These are phyloP conservation scores for Exophiala dermatitidis DNA, from an alignment of 2,329 filamentous ascomycete genomes.

Conservation along the genomic window DNA sequence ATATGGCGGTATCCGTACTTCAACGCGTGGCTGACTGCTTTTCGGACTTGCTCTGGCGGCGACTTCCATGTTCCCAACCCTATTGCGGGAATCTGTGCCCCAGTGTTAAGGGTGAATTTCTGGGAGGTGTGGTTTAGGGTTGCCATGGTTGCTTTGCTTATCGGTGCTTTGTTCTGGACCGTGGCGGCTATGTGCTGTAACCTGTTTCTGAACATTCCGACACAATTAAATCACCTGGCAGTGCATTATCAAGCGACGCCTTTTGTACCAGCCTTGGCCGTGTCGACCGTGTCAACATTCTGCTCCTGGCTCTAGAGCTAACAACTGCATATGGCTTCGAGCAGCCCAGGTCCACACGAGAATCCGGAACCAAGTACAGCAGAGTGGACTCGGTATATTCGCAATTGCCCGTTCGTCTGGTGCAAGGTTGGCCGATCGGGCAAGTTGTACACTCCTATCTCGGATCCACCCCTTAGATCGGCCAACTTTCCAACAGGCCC, in stretches of 20 bases:
- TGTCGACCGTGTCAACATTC: neutral
- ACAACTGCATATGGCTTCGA: neutral
- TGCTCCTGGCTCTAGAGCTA: neutral
- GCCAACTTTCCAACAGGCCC: slow-evolving; percentile 5
- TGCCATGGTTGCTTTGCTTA: slow-evolving; percentile 7
- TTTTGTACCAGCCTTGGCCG: slow-evolving; percentile 3
- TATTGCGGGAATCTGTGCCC: slow-evolving; percentile 29
- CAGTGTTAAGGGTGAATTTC: slow-evolving; percentile 28
- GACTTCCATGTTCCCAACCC: slow-evolving; percentile 30
- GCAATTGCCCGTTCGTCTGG: neutral
- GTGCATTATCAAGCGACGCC: neutral
- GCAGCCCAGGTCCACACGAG: too few species aligned
- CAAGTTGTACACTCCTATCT: neutral
- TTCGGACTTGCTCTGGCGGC: slow-evolving; percentile 18
- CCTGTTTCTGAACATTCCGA: neutral
- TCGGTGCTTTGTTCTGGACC: neutral
- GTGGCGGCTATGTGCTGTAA: neutral
- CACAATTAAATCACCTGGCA: neutral
- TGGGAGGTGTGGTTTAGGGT: slow-evolving; percentile 12
- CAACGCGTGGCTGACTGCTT: slow-evolving; percentile 45
- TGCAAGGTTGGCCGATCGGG: neutral
- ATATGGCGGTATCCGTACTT: slow-evolving; percentile 48
- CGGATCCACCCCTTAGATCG: slow-evolving; percentile 1
- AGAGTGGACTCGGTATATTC: too few species aligned
- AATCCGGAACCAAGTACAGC: neutral